Evolutionary conservation across 148 eudicot species (phyloP).

Genomic region (Rhododendron griersonianum): DNA sequence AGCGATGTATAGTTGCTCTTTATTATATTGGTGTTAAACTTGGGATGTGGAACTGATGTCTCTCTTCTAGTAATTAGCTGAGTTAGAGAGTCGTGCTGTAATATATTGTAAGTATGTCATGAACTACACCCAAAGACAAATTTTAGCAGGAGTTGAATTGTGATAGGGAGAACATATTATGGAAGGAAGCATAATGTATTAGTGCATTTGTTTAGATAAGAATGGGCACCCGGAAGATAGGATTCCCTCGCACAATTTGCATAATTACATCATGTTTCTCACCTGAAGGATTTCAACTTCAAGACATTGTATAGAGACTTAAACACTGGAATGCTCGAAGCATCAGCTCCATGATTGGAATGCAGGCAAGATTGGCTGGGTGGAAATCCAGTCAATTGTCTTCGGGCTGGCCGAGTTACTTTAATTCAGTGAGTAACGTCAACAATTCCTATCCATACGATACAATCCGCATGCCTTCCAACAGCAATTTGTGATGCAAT

Average conservation of each 20-base stretch:
- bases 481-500: background rate
- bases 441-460: no score
- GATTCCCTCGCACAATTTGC: background rate
- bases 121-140: background rate
- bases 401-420: no score
- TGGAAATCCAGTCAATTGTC: no score
- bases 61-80: background rate
- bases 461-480: background rate
- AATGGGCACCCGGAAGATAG: background rate
- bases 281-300: background rate
- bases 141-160: background rate
- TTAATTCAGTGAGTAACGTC: no score
- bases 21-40: background rate
- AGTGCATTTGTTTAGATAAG: background rate
- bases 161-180: background rate
- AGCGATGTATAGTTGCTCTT: constrained; percentile 78
- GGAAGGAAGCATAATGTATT: no score
- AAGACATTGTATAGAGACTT: background rate
- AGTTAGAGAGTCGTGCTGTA: background rate
- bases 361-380: no score
- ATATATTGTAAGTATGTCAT: background rate
- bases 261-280: background rate
- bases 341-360: no score
- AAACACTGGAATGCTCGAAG: no score
- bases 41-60: background rate